Evolutionary conservation across 1,284 basidiomycete species (phyloP).

Genomic region (Ceratorhiza oryzae-sativae): DNA sequence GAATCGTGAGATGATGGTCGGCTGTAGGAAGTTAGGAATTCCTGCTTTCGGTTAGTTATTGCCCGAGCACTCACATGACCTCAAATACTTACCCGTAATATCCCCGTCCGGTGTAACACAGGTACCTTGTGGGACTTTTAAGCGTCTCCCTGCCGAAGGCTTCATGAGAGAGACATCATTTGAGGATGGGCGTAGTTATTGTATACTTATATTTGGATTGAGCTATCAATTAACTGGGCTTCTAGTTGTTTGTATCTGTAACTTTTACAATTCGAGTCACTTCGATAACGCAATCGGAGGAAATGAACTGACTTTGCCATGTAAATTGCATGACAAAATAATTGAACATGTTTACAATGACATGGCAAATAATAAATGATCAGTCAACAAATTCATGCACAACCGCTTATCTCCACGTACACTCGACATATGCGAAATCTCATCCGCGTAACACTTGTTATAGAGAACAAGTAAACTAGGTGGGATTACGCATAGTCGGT

Average conservation of each 20-base stretch:
- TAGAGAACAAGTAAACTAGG: constrained; percentile 13
- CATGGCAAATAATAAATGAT: no score
- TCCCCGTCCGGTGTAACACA: background rate
- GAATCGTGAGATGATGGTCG: constrained; percentile 75
- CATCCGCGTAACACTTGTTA: constrained; percentile 13
- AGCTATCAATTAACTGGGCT: background rate
- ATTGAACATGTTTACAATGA: no score
- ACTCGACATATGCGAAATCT: constrained; percentile 39
- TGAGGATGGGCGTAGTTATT: background rate
- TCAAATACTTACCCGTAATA: constrained; percentile 5
- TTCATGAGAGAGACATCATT: background rate
- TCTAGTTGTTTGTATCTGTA: background rate
- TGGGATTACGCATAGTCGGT: constrained; percentile 28
- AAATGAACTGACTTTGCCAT: no score
- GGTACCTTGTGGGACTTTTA: constrained; percentile 38
- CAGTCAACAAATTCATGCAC: background rate
- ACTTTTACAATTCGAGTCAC: no score
- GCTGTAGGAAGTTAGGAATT: constrained; percentile 65
- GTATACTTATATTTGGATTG: constrained; percentile 28
- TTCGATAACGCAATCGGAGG: no score
- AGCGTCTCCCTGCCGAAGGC: background rate
- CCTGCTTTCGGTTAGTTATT: constrained; percentile 42
- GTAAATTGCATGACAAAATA: no score
- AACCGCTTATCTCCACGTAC: constrained; percentile 28
- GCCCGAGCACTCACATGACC: constrained; percentile 5